Base-by-base conservation (phyloP, 2,329 filamentous ascomycete species). In the Cordyceps cicadae region DNA sequence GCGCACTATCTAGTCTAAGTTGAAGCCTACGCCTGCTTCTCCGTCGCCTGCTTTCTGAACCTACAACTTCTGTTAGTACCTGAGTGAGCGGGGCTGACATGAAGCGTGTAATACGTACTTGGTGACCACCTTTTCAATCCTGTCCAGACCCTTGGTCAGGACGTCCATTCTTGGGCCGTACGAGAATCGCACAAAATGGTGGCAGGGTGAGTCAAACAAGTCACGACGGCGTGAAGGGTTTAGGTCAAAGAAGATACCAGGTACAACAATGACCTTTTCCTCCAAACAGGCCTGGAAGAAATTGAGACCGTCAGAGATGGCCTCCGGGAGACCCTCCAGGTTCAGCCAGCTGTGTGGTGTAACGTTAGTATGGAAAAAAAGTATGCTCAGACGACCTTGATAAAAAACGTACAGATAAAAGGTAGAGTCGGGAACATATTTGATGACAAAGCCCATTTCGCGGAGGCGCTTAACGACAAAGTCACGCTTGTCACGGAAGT, bases 211-310 rank as follows among this genome's bases (percentile, higher is more conserved):
- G 76, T 97, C 93, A 66, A 97, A 97, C 67, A 97, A 75, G 74
- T 97, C 93, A 71, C 93, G 83, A 65, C 93, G 83, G 73, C 91
- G 88, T 41, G 89, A 88, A 4, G 93, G 93, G 77, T 97, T 97
- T 65, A 97, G 76, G 70, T 97, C 93, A 73, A 97, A 97, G 82
- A 97, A 97, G 74, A 97, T 97, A 63, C 93, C 93, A 0, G 93
- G 93, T 5, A 97, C 93, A 19, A 97, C 92, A 70, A 97, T 97
- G 66, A 95, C 90, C 81, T 95, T 95, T 79, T 97, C 92, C 70
- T 89, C 86, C 50, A 97, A 79, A 71, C 94, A 94, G 34, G 92
- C 92, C 72, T 94, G 86, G 85, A 97, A 97, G 82, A 97, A 97
- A 78, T 96, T 96, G 69, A 97, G 79, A 9, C 93, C 93, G 72